Conservation (phyloP, 2,329 filamentous ascomycete genomes). For the Lasiodiplodia theobromae region DNA sequence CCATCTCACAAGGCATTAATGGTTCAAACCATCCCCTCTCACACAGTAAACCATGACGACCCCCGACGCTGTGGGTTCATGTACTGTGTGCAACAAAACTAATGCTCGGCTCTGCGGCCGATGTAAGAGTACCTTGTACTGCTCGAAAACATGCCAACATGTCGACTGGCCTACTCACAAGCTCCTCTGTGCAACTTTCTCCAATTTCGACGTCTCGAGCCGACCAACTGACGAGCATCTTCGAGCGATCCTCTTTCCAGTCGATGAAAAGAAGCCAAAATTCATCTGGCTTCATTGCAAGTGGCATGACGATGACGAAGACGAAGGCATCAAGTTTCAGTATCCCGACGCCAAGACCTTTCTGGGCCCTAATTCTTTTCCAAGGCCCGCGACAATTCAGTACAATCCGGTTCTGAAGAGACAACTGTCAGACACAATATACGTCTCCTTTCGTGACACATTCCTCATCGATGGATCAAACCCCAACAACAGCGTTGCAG, state of each 20-base stretch:
- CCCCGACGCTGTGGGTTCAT: neutral
- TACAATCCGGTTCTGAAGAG: conserved; percentile 4
- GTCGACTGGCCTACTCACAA: conserved; percentile 29
- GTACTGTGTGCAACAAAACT: neutral
- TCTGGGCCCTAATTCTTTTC: neutral
- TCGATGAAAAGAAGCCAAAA: conserved; percentile 16
- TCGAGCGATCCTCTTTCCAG: conserved; percentile 27
- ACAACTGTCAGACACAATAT: conserved; percentile 21
- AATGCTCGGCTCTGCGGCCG: conserved; percentile 22
- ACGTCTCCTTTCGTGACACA: conserved; percentile 27
- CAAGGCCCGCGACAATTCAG: neutral
- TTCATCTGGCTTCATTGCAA: conserved; percentile 23
- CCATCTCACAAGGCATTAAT: neutral
- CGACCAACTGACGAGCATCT: conserved; percentile 22
- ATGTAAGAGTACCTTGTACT: conserved; percentile 29
- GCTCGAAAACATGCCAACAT: conserved; percentile 28
- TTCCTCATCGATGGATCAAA: conserved; percentile 31
- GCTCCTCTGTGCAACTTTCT: conserved; percentile 27
- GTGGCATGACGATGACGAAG: neutral
- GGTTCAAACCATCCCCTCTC: neutral
- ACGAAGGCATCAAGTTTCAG: neutral
- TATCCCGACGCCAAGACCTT: neutral
- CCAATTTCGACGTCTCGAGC: conserved; percentile 18
- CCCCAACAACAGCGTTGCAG: conserved; percentile 31
- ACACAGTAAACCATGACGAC: neutral